A percentile compares a stretch with the other conserved stretches of the same genome.
Evolutionary conservation across 1,284 basidiomycete genomes (phyloP).

Genomic region (Nidula niveotomentosa): DNA sequence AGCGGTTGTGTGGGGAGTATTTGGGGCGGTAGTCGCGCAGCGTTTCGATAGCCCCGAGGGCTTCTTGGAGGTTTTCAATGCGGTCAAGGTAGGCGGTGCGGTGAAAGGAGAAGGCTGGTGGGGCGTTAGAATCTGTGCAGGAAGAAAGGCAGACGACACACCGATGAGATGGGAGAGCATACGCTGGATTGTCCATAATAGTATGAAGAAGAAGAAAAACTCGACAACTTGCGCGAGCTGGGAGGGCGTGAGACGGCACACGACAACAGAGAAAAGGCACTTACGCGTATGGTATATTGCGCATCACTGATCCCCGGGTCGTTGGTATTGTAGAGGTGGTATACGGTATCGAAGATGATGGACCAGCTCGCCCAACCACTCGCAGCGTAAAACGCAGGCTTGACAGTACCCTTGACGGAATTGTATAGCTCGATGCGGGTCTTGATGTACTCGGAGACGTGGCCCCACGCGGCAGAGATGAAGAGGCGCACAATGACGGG

Average conservation of each 20-base stretch:
- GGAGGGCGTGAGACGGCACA: neutral
- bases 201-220: slow-evolving; percentile 68
- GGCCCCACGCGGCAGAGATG: slow-evolving; percentile 67
- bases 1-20: slow-evolving; percentile 19
- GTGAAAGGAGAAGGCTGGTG: slow-evolving; percentile 69
- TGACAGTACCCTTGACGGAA: slow-evolving; percentile 64
- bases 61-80: slow-evolving; percentile 52
- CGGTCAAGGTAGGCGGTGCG: slow-evolving; percentile 76
- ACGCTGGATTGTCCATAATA: slow-evolving; percentile 58
- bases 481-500: slow-evolving; percentile 52
- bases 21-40: slow-evolving; percentile 75
- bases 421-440: slow-evolving; percentile 65
- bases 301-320: slow-evolving; percentile 47
- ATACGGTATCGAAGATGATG: slow-evolving; percentile 67
- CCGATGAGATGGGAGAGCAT: slow-evolving; percentile 67
- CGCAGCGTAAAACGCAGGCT: slow-evolving; percentile 67
- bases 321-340: slow-evolving; percentile 45
- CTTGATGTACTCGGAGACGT: slow-evolving; percentile 69
- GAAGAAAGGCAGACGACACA: slow-evolving; percentile 10
- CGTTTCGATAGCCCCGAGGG: slow-evolving; percentile 65
- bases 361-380: slow-evolving; percentile 70
- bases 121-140: neutral
- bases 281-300: slow-evolving; percentile 47
- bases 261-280: slow-evolving; percentile 11
- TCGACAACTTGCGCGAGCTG: slow-evolving; percentile 57